A percentile compares a stretch with the other conserved stretches of the same genome.
Evolutionary conservation across 306 rosid species (phyloP).

Genomic region (Corylus avellana): DNA sequence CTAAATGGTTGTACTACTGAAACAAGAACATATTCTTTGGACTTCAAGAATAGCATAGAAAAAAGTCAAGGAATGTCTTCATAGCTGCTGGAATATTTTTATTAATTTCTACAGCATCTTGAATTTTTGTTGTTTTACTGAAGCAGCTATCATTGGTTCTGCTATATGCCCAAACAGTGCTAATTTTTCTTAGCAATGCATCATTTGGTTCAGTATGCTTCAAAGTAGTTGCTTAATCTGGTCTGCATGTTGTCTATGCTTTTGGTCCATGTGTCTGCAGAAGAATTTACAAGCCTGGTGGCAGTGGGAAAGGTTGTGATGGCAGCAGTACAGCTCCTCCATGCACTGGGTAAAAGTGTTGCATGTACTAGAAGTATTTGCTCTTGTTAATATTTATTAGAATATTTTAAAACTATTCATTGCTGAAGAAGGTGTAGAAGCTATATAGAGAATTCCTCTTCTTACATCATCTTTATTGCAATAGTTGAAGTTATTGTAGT

Average conservation of each 20-base stretch:
- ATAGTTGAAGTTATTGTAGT: slow-evolving; percentile 1
- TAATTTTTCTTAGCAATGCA: not conserved
- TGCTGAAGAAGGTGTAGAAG: not conserved
- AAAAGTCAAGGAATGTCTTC: not conserved
- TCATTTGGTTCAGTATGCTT: not conserved
- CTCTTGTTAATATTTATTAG: not conserved
- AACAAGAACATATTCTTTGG: not conserved
- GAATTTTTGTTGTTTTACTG: not conserved
- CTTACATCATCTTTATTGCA: not conserved
- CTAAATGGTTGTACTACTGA: not conserved
- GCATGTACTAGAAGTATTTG: not conserved
- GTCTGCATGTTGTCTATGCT: slow-evolving; percentile 9
- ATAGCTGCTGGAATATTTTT: not conserved
- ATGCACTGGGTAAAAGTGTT: slow-evolving; percentile 75
- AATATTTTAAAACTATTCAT: not conserved
- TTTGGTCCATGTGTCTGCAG: slow-evolving; percentile 50
- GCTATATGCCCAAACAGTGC: not conserved
- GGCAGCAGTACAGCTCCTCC: slow-evolving; percentile 76
- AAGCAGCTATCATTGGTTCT: not conserved
- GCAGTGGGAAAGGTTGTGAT: slow-evolving; percentile 63
- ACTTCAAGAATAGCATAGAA: not conserved
- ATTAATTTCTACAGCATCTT: not conserved
- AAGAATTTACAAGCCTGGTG: slow-evolving; percentile 61
- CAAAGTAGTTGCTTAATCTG: slow-evolving; percentile 11
- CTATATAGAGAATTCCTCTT: not conserved